Evolutionary conservation across 768 basidiomycete genomes (phyloP).

Genomic region (Collybia nuda): DNA sequence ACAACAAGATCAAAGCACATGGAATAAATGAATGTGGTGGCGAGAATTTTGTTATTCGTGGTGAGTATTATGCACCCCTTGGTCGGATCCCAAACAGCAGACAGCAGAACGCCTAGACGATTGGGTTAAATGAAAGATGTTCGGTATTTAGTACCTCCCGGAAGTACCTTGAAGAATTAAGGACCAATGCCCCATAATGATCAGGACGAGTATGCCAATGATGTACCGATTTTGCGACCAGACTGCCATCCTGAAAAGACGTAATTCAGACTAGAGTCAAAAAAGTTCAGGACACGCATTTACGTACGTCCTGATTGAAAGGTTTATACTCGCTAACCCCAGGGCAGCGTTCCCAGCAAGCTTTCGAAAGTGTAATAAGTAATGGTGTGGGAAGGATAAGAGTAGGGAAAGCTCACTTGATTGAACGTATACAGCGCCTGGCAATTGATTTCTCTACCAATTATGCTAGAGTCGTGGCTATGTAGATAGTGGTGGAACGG

Average conservation of each 20-base stretch:
- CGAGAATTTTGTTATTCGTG: constrained; percentile 63
- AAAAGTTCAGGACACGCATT: not conserved
- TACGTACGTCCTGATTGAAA: constrained; percentile 58
- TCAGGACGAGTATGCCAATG: constrained; percentile 43
- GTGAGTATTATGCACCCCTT: constrained; percentile 52
- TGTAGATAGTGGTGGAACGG: not conserved
- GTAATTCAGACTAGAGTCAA: not conserved
- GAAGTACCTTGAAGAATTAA: constrained; percentile 61
- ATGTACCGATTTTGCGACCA: constrained; percentile 62
- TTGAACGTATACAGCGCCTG: constrained; percentile 66
- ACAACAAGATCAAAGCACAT: constrained; percentile 74
- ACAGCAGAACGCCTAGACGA: constrained; percentile 54
- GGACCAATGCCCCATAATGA: constrained; percentile 72
- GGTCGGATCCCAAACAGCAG: constrained; percentile 49
- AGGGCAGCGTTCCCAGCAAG: constrained; percentile 44
- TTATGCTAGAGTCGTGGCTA: not conserved
- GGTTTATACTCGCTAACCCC: constrained; percentile 59
- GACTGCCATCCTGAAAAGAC: constrained; percentile 48
- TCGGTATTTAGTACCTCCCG: not conserved
- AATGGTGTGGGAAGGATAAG: not conserved
- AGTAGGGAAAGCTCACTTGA: constrained; percentile 33
- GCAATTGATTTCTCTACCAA: constrained; percentile 54
- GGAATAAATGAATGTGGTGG: constrained; percentile 73
- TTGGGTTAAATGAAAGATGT: not conserved
- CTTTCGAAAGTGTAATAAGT: constrained; percentile 4